These are phyloP conservation scores for Epichloe gansuensis DNA, from an alignment of 2,329 filamentous ascomycete species.

Conservation along the genomic window DNA sequence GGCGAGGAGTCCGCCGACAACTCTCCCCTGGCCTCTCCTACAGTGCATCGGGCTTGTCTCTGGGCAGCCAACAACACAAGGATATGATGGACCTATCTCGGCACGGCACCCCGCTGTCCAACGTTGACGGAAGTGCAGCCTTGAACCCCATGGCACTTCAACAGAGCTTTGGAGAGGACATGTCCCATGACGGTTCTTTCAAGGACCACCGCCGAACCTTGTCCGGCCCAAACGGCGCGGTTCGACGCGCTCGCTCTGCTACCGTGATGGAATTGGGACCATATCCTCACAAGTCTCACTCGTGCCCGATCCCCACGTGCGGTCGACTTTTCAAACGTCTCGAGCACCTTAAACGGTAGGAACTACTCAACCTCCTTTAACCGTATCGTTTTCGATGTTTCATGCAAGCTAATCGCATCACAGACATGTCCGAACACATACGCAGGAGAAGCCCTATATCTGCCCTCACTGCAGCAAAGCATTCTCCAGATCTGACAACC, in stretches of 20 bases:
- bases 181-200: constrained; percentile 36
- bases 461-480: constrained; percentile 98
- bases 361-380: constrained; percentile 17
- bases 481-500: constrained; percentile 96
- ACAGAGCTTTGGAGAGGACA: constrained; percentile 60
- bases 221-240: constrained; percentile 61
- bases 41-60: constrained; percentile 54
- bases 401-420: constrained; percentile 7
- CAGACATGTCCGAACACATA: constrained; percentile 98
- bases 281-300: constrained; percentile 96
- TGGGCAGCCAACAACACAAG: constrained; percentile 56
- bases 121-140: constrained; percentile 69
- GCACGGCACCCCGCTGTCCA: constrained; percentile 80
- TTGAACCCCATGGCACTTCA: constrained; percentile 59
- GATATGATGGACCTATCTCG: constrained; percentile 76
- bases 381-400: background rate
- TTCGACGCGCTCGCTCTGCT: constrained; percentile 82
- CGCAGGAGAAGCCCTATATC: constrained; percentile 95
- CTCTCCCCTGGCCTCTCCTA: constrained; percentile 69
- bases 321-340: constrained; percentile 96
- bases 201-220: constrained; percentile 51
- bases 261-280: constrained; percentile 95
- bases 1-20: constrained; percentile 67
- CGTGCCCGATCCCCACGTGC: constrained; percentile 96
- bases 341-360: constrained; percentile 98